Conservation (phyloP, 305 asterid species). For the Lippia alba region DNA sequence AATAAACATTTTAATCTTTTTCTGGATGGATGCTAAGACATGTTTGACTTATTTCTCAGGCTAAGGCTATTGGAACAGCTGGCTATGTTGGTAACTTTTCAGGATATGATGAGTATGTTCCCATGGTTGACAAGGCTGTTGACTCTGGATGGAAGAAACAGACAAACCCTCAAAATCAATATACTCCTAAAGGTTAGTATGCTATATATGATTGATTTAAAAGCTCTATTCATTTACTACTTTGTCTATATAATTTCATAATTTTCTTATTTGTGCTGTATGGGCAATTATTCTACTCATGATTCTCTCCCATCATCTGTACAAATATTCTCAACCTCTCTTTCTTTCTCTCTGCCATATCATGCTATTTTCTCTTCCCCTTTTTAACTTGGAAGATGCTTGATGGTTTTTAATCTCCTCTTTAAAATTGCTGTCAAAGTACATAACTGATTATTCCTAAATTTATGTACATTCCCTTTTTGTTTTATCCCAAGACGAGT, state of each 20-base stretch:
- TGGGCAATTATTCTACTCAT: neutral
- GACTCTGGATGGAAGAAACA: conserved; percentile 86
- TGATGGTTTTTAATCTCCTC: neutral
- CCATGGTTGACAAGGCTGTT: conserved; percentile 98
- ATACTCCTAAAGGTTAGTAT: conserved; percentile 61
- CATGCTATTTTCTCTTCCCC: conserved; percentile 9
- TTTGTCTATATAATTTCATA: conserved; percentile 12
- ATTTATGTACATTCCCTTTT: too few relatives aligned
- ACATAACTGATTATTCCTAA: too few relatives aligned
- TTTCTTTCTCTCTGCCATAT: neutral
- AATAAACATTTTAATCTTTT: conserved; percentile 9
- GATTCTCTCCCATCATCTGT: conserved; percentile 3
- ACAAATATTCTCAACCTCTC: conserved; percentile 7
- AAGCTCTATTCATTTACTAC: conserved; percentile 20
- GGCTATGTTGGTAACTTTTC: conserved; percentile 58
- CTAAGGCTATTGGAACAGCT: conserved; percentile 66
- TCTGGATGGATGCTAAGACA: conserved; percentile 25
- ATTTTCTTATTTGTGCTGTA: neutral
- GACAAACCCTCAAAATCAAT: conserved; percentile 49
- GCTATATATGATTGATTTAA: conserved; percentile 15
- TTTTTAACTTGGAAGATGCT: conserved; percentile 1
- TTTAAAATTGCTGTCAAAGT: too few relatives aligned
- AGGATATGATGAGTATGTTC: conserved; percentile 92
- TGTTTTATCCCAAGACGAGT: neutral
- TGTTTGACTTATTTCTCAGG: conserved; percentile 50